A percentile compares a stretch with the other conserved stretches of the same genome.
Evolutionary conservation across 1,284 basidiomycete genomes (phyloP).

Genomic region (Flammula alnicola): DNA sequence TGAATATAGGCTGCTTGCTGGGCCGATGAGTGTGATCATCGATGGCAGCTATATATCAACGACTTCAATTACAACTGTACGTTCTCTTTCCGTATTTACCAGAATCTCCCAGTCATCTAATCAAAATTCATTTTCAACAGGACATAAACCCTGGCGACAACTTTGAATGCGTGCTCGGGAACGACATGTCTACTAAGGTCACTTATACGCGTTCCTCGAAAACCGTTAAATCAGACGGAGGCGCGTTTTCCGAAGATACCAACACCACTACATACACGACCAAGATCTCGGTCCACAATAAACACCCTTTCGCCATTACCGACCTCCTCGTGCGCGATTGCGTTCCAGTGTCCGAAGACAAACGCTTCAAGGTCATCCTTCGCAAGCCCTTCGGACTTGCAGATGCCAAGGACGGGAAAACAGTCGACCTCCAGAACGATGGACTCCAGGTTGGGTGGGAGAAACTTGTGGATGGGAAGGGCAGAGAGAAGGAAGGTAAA

Average conservation of each 20-base stretch:
- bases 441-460: conserved; percentile 43
- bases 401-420: conserved; percentile 46
- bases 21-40: conserved; percentile 53
- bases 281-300: conserved; percentile 52
- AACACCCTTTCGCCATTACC: conserved; percentile 46
- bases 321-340: conserved; percentile 53
- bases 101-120: background rate
- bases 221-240: conserved; percentile 36
- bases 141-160: conserved; percentile 52
- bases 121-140: conserved; percentile 27
- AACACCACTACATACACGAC: conserved; percentile 49
- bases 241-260: conserved; percentile 48
- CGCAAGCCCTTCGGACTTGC: conserved; percentile 52
- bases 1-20: conserved; percentile 55
- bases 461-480: conserved; percentile 38
- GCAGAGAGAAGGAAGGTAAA: conserved; percentile 48
- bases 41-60: conserved; percentile 55
- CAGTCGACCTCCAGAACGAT: conserved; percentile 33
- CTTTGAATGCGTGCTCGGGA: conserved; percentile 60
- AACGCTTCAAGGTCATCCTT: conserved; percentile 49
- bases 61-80: conserved; percentile 39
- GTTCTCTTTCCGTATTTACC: conserved; percentile 34
- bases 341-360: conserved; percentile 48
- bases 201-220: conserved; percentile 48
- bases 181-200: conserved; percentile 52